Evolutionary conservation across 2,329 filamentous ascomycete genomes (phyloP).

Genomic region (Penicillium carneum): DNA sequence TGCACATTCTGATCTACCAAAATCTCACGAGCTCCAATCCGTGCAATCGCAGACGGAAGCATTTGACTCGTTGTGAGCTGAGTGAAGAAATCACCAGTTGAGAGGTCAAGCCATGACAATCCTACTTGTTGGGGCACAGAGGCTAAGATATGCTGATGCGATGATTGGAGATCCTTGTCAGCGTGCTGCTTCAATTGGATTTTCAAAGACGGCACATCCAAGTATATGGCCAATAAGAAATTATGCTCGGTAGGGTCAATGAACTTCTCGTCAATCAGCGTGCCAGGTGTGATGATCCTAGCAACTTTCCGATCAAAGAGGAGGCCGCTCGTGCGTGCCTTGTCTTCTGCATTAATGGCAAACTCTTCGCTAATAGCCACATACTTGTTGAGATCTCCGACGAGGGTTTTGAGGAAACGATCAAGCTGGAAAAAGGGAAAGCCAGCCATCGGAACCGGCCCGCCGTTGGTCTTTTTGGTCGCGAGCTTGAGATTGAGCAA

Average conservation of each 20-base stretch:
- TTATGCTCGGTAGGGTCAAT: slow-evolving; percentile 94
- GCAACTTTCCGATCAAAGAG: slow-evolving; percentile 85
- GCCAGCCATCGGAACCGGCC: slow-evolving; percentile 87
- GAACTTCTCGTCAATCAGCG: slow-evolving; percentile 95
- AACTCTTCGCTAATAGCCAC: slow-evolving; percentile 96
- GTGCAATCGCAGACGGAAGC: slow-evolving; percentile 79
- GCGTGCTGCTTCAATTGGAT: slow-evolving; percentile 32
- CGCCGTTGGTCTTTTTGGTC: slow-evolving; percentile 78
- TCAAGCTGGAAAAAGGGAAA: slow-evolving; percentile 94
- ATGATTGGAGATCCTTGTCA: slow-evolving; percentile 25
- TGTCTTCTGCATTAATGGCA: slow-evolving; percentile 73
- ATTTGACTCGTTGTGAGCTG: slow-evolving; percentile 74
- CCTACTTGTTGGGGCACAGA: slow-evolving; percentile 64
- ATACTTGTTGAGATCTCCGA: slow-evolving; percentile 87
- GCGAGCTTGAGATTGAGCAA: slow-evolving; percentile 87
- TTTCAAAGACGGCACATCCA: slow-evolving; percentile 49
- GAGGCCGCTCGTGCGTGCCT: slow-evolving; percentile 76
- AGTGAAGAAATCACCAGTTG: slow-evolving; percentile 92
- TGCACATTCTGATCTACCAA: slow-evolving; percentile 73
- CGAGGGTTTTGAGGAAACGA: slow-evolving; percentile 87
- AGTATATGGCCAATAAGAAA: slow-evolving; percentile 82
- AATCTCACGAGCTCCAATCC: slow-evolving; percentile 84
- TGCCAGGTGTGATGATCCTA: slow-evolving; percentile 90
- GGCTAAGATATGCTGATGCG: slow-evolving; percentile 40
- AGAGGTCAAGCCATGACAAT: slow-evolving; percentile 91